Evolutionary conservation across 1,284 basidiomycete genomes (phyloP), one percentile per base, ranked within the genome.

Genomic region (Leccinum pachyderme): DNA sequence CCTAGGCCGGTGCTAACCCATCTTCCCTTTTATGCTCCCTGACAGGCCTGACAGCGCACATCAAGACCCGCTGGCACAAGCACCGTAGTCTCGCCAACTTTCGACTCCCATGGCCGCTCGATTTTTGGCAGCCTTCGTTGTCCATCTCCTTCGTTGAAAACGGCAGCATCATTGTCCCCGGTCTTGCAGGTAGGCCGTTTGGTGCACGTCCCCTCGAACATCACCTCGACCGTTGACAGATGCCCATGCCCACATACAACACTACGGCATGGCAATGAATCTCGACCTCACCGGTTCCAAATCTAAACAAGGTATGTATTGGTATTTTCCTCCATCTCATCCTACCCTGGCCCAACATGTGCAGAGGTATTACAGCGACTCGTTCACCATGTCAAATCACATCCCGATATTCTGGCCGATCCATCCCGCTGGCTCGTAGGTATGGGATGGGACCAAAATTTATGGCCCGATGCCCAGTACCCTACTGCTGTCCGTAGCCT

Each of bases 371-470:
- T 92, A 8, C 71, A 77, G 4, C 76, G 78, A 5, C 74, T 94
- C 22, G 87, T 87, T 57, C 61, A 68, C 0, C 90, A 91, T 62
- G 81, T 93, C 47, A 63, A 72, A 3, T 67, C 76, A 5, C 79
- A 83, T 54, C 80, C 84, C 1, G 79, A 83, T 46, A 66, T 87
- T n/a, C 66, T 77, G 2, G 67, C 75, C 1, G 77, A 85, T 55
- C 75, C 72, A 6, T 76, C 79, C 3, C 75, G 71, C 4, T 96
- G 92, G 92, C 82, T 97, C 52, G 76, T 87, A 62, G 95, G 93
- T 4, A 83, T 89, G 75, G 95, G 94, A 5, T 98, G 95, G 94
- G 92, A 98, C 67, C 94, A 98, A 71, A 96, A 90, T 5, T 77
- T 81, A 55, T 90, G 87, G 87, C 61, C 79, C 1, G 81, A 77